Conservation (phyloP, 106 monocot species). For the Cymbidium sinense region DNA sequence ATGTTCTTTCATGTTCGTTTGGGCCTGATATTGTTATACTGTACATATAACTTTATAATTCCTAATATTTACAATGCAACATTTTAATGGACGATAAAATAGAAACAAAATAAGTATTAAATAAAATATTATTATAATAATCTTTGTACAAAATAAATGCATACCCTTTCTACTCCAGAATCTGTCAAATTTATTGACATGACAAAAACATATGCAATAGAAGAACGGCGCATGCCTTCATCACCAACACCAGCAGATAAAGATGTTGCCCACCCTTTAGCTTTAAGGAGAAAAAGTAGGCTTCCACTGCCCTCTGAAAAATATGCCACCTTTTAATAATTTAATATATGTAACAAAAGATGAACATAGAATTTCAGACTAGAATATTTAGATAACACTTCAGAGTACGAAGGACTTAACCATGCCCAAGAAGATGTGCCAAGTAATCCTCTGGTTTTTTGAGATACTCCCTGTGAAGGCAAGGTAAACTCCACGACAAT, state of each 20-base stretch:
- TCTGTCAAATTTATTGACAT: constrained; percentile 76
- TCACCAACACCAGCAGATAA: constrained; percentile 89
- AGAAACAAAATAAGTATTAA: not conserved
- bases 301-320: constrained; percentile 90
- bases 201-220: constrained; percentile 79
- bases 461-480: constrained; percentile 82
- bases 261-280: constrained; percentile 84
- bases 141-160: not conserved
- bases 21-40: not conserved
- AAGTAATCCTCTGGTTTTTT: constrained; percentile 95
- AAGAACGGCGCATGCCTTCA: constrained; percentile 71
- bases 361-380: not conserved
- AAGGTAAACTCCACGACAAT: constrained; percentile 87
- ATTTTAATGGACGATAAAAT: not conserved
- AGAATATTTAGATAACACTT: not conserved
- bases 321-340: not conserved
- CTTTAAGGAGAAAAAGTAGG: constrained; percentile 79
- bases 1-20: not conserved
- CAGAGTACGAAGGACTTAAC: constrained; percentile 23
- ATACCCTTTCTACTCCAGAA: constrained; percentile 80
- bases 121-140: not conserved
- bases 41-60: not conserved
- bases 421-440: constrained; percentile 90
- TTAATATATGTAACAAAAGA: not conserved
- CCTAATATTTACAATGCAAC: not conserved